Evolutionary conservation across 805 yeast species (phyloP).

Genomic region (Tetrapisispora phaffii): DNA sequence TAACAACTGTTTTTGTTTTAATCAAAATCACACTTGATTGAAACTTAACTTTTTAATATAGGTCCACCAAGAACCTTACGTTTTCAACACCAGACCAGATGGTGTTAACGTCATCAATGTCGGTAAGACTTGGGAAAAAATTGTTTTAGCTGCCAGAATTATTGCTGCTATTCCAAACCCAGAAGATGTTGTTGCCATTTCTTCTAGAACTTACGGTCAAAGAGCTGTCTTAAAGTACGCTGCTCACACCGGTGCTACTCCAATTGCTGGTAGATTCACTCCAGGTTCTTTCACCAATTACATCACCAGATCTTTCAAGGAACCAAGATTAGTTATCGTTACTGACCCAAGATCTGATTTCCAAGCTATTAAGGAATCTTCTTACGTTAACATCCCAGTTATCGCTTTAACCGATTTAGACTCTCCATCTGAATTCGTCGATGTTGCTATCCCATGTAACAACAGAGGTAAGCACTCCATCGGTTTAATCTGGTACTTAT

Average conservation of each 20-base stretch:
- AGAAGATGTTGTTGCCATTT: constrained; percentile 95
- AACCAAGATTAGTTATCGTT: constrained; percentile 98
- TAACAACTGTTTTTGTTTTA: background rate
- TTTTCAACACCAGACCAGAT: constrained; percentile 97
- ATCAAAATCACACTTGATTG: background rate
- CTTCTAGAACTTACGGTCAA: constrained; percentile 99
- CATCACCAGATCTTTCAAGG: constrained; percentile 99
- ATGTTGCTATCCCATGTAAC: constrained; percentile 99
- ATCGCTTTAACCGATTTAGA: constrained; percentile 98
- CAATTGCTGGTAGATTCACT: constrained; percentile 99
- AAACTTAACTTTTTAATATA: constrained; percentile 18
- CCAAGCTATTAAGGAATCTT: constrained; percentile 99
- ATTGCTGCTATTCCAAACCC: constrained; percentile 99
- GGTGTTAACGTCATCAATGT: constrained; percentile 98
- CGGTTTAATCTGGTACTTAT: constrained; percentile 99
- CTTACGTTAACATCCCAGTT: constrained; percentile 99
- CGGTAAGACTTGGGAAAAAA: constrained; percentile 98
- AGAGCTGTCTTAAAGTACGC: constrained; percentile 99
- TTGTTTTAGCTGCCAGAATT: constrained; percentile 96
- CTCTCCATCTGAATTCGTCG: constrained; percentile 98
- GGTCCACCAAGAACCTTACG: constrained; percentile 96
- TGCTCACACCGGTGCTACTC: constrained; percentile 99
- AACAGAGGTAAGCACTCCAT: constrained; percentile 99
- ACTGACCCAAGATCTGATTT: constrained; percentile 99
- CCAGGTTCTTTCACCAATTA: constrained; percentile 99